Base-by-base conservation (phyloP, 495 filamentous ascomycete species). In the Lasiosphaeris hirsuta region DNA sequence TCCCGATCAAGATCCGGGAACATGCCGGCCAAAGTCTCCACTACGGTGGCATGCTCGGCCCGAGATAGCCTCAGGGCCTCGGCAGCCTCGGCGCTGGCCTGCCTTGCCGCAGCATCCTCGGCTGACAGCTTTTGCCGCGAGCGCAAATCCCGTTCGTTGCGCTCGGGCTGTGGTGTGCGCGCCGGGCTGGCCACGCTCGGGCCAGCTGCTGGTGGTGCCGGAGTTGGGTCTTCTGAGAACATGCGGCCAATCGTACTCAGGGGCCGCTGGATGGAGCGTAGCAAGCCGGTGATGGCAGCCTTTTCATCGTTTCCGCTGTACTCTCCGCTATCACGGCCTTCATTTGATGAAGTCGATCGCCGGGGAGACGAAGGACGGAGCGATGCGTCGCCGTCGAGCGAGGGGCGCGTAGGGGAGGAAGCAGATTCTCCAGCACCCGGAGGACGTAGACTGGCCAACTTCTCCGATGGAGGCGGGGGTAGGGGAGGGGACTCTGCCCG, bases 221-320 rank as follows among this genome's bases (percentile, higher is more conserved):
- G 23, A 54, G 71, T 56, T 51, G 73, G 50, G 1, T 96, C 92
- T 47, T 98, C 94, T 1, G 90, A 90, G 74, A 99, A 97, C 37
- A 99, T 97, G 52, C 92, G 86, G n/a, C 95, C 94, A 66, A 99
- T 96, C 13, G 92, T 94, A 41, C 89, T 90, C 39, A 99, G 75
- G 0, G 94, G 95, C 54, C 82, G 86, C 69, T 97, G 92, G 51
- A 99, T 97, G 0, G 92, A 91, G 45, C 92, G 85, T 13, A 99
- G 76, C 10, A 99, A 75, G 2, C 94, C 92, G 18, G 87, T 85
- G 36, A 96, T 91, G 38, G 94, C 90, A 0, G 86, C 82, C 82
- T 62, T 96, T 86, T 62, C 89, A 40, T 89, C 83, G 18, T 82
- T 84, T 42, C 70, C 72, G 33, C 61, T 63, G 58, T 69, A 64